Evolutionary conservation across 2,329 filamentous ascomycete species (phyloP).

Genomic region (Chrysoporthe cubensis): DNA sequence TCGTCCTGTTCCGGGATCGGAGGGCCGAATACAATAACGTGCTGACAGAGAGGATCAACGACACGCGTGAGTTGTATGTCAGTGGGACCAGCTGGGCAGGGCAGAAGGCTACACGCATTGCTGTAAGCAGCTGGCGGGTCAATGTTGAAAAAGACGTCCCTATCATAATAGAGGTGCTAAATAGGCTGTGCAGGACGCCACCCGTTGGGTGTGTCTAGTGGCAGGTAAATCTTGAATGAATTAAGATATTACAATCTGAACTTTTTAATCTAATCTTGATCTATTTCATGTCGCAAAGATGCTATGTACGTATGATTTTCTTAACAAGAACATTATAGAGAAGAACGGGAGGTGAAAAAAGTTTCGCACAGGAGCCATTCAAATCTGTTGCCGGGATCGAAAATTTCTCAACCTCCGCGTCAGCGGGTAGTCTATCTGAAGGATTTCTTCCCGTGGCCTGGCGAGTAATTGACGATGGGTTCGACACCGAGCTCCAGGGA

Average conservation of each 20-base stretch:
- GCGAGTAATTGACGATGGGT: not conserved
- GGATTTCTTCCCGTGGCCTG: not conserved
- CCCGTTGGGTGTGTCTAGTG: not conserved
- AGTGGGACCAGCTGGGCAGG: conserved; percentile 81
- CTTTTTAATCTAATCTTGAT: not conserved
- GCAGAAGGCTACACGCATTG: conserved; percentile 75
- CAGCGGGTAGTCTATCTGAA: too few relatives aligned
- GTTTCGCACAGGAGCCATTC: not conserved
- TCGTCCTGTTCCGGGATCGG: conserved; percentile 78
- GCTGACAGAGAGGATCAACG: conserved; percentile 76
- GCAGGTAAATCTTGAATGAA: not conserved
- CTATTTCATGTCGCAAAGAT: not conserved
- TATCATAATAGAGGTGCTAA: conserved; percentile 67
- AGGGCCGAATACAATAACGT: conserved; percentile 65
- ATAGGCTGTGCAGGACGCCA: conserved; percentile 1
- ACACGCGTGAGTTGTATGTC: conserved; percentile 75
- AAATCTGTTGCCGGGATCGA: not conserved
- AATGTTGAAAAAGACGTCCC: conserved; percentile 68
- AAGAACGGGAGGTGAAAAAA: not conserved
- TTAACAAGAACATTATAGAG: not conserved
- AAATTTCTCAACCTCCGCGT: not conserved
- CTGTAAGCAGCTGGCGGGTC: conserved; percentile 83
- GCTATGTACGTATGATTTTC: not conserved
- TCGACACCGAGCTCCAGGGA: not conserved
- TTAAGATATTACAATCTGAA: not conserved